A percentile compares a stretch with the other conserved stretches of the same genome.
These are phyloP conservation scores for Tolypocladium capitatum DNA, from an alignment of 2,329 filamentous ascomycete species.

Conservation along the genomic window DNA sequence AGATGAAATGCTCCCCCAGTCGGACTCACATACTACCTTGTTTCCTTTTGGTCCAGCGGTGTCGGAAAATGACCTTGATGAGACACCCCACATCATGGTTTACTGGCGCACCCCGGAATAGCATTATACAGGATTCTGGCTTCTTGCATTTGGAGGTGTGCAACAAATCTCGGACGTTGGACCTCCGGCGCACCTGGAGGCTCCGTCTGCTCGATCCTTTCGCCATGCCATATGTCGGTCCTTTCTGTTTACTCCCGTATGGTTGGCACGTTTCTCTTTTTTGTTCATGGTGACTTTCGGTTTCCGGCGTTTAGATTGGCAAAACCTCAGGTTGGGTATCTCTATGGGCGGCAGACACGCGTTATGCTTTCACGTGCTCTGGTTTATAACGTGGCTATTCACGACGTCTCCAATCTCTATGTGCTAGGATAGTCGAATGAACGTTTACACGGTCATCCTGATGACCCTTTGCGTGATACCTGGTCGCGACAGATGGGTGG, in stretches of 20 bases:
- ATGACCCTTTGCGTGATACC: neutral
- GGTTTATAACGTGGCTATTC: neutral
- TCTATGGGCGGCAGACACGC: neutral
- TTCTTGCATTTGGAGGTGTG: neutral
- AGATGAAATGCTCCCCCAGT: constrained; percentile 4
- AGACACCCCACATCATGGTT: neutral
- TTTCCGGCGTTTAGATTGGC: neutral
- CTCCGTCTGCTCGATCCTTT: neutral
- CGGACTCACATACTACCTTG: neutral
- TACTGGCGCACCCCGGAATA: neutral
- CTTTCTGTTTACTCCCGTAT: neutral
- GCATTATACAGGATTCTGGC: neutral
- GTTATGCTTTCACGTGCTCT: neutral
- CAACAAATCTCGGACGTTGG: neutral
- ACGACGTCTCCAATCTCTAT: neutral
- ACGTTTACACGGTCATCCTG: neutral
- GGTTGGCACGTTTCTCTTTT: neutral
- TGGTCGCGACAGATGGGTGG: neutral
- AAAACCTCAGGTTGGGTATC: neutral
- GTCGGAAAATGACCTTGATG: neutral
- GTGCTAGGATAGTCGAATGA: neutral
- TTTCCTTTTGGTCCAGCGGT: neutral
- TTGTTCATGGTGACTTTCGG: neutral
- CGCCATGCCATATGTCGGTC: neutral
- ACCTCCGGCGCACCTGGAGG: neutral